These are phyloP conservation scores for Fusarium sarcochroum DNA, from an alignment of 2,329 filamentous ascomycete species.

Conservation along the genomic window DNA sequence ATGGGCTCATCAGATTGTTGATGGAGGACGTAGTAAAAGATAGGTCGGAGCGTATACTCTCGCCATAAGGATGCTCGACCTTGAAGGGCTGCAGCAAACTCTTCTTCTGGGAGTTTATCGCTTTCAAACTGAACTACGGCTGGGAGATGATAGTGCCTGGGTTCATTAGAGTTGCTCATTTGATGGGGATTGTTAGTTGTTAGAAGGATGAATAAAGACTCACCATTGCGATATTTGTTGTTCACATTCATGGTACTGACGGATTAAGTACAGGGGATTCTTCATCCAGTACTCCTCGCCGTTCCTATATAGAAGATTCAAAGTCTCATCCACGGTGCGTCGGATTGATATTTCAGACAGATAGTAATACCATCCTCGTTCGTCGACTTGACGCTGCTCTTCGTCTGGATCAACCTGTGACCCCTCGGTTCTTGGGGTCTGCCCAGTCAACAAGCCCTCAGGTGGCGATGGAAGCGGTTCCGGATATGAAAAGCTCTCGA, in stretches of 20 bases:
- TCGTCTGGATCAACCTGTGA: not conserved
- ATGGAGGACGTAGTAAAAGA: constrained; percentile 26
- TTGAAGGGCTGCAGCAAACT: constrained; percentile 26
- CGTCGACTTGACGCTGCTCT: constrained; percentile 5
- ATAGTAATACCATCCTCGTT: constrained; percentile 43
- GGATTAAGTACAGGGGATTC: constrained; percentile 12
- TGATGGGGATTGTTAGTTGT: not conserved
- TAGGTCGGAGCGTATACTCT: constrained; percentile 25
- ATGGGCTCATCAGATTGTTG: not conserved
- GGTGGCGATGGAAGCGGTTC: constrained; percentile 40
- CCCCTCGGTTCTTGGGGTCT: not conserved
- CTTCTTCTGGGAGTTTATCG: not conserved
- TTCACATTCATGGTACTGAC: constrained; percentile 19
- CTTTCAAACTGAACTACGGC: constrained; percentile 25
- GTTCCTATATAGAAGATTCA: constrained; percentile 11
- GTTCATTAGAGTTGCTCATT: not conserved
- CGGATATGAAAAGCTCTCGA: constrained; percentile 37
- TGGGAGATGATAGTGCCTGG: constrained; percentile 22
- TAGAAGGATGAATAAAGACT: not conserved
- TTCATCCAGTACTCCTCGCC: constrained; percentile 28
- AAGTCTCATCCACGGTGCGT: constrained; percentile 36
- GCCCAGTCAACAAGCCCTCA: not conserved
- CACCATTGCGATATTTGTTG: constrained; percentile 30
- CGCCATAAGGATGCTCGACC: constrained; percentile 18
- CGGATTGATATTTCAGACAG: constrained; percentile 42